A percentile compares a stretch with the other conserved stretches of the same genome.
phyloP scores from a whole-genome alignment of 2,329 filamentous ascomycete species.

The Domatiomyces catenatus region DNA sequence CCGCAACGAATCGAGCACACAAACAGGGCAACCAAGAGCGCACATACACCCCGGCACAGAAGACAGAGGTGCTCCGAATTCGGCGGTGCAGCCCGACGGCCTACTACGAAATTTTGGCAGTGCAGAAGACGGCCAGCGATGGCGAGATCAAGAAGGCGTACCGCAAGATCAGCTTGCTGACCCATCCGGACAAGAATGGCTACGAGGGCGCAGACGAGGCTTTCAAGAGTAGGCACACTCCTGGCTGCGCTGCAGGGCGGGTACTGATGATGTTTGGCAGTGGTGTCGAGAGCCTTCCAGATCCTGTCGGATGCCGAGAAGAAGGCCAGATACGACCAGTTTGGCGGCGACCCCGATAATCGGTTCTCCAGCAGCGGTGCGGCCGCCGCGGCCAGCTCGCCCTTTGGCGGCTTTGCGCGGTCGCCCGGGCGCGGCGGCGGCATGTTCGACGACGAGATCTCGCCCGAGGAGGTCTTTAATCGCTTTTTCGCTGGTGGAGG shows the following conservation, averaged over 20 bases:
- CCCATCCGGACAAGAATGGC: conserved; percentile 97
- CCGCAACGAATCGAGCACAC: conserved; percentile 31
- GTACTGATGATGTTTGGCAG: conserved; percentile 22
- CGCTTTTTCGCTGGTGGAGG: conserved; percentile 77
- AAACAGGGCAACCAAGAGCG: conserved; percentile 37
- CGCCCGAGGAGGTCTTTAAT: conserved; percentile 90
- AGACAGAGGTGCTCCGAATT: conserved; percentile 78
- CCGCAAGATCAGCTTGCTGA: conserved; percentile 80
- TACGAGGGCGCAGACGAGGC: conserved; percentile 91
- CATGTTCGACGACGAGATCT: conserved; percentile 82
- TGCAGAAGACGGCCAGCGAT: conserved; percentile 56
- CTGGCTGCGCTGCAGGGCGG: background rate
- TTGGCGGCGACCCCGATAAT: conserved; percentile 82
- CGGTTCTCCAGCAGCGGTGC: conserved; percentile 49
- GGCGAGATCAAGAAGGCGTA: conserved; percentile 95
- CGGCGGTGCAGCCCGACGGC: conserved; percentile 68
- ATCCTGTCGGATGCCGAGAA: conserved; percentile 88
- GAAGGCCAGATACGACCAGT: conserved; percentile 72
- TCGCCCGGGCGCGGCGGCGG: conserved; percentile 34
- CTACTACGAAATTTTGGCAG: conserved; percentile 85
- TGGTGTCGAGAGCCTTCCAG: conserved; percentile 88
- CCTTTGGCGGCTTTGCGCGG: conserved; percentile 34
- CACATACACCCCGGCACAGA: conserved; percentile 75
- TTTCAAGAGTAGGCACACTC: conserved; percentile 62
- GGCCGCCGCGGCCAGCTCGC: conserved; percentile 26